Evolutionary conservation across 768 basidiomycete genomes (phyloP).

Genomic region (Kwoniella dendrophila): DNA sequence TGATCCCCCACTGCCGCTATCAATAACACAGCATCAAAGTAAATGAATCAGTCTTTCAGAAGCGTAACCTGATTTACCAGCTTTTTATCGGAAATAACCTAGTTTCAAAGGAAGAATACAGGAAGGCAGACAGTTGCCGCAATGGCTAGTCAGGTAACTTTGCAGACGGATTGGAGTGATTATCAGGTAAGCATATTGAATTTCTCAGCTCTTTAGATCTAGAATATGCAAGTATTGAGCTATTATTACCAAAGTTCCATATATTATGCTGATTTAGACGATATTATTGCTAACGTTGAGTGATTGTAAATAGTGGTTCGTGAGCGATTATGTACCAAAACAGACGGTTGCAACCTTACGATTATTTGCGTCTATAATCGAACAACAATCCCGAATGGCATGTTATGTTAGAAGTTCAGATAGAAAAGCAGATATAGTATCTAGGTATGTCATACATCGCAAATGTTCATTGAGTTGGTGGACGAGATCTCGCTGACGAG

Average conservation of each 20-base stretch:
- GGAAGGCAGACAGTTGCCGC: neutral
- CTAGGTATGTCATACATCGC: slow-evolving; percentile 36
- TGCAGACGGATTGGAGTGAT: slow-evolving; percentile 41
- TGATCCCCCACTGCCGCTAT: too few relatives aligned
- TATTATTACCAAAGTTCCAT: too few relatives aligned
- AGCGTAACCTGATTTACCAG: too few relatives aligned
- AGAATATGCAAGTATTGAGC: neutral
- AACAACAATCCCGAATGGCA: slow-evolving; percentile 6
- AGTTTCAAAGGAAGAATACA: neutral
- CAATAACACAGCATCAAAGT: too few relatives aligned
- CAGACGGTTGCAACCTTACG: slow-evolving; percentile 36
- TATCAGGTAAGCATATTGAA: slow-evolving; percentile 16
- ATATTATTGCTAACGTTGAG: neutral
- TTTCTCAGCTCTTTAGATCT: neutral
- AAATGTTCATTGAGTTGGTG: neutral
- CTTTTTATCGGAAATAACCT: too few relatives aligned
- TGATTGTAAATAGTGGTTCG: slow-evolving; percentile 38
- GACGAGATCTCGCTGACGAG: slow-evolving; percentile 1
- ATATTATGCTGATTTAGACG: too few relatives aligned
- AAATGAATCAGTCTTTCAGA: too few relatives aligned
- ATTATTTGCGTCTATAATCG: slow-evolving; percentile 21
- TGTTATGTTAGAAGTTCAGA: slow-evolving; percentile 28
- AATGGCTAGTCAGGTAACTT: slow-evolving; percentile 13
- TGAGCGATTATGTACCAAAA: slow-evolving; percentile 29
- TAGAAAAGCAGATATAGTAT: slow-evolving; percentile 32